Evolutionary conservation across 345 rosid species (phyloP).

Genomic region (Arabis hirsuta): DNA sequence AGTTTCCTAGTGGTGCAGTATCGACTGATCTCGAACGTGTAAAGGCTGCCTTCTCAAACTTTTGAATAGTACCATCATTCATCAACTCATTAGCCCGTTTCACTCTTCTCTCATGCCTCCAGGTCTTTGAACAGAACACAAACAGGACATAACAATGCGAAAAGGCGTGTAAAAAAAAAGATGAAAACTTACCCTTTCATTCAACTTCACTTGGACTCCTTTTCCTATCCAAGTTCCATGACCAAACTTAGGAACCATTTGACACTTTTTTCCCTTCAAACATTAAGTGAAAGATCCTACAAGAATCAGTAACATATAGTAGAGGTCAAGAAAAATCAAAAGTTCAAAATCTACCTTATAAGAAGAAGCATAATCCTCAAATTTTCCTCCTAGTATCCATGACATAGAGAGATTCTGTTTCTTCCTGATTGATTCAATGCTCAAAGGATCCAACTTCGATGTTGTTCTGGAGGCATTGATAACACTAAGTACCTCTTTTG

Average conservation of each 20-base stretch:
- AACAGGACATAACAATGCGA: not conserved
- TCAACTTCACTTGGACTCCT: conserved; percentile 45
- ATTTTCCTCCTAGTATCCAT: conserved; percentile 56
- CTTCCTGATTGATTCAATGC: conserved; percentile 69
- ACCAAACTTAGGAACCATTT: conserved; percentile 24
- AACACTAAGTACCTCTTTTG: conserved; percentile 75
- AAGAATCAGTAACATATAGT: conserved; percentile 37
- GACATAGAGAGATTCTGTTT: conserved; percentile 57
- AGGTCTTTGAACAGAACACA: conserved; percentile 49
- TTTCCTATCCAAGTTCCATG: conserved; percentile 33
- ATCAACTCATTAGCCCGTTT: conserved; percentile 67
- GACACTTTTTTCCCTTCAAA: not conserved
- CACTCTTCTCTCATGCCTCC: conserved; percentile 69
- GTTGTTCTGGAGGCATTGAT: conserved; percentile 49
- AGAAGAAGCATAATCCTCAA: conserved; percentile 35
- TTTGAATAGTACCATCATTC: conserved; percentile 55
- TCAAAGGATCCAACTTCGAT: conserved; percentile 57
- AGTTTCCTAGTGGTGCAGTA: conserved; percentile 78
- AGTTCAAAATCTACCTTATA: conserved; percentile 49
- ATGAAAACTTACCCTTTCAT: conserved; percentile 67
- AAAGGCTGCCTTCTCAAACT: conserved; percentile 84
- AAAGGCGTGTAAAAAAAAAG: conserved; percentile 3
- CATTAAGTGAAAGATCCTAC: not conserved
- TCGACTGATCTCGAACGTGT: conserved; percentile 84
- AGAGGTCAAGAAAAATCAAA: conserved; percentile 6